phyloP scores from a whole-genome alignment of 352 stramenopile species.

The Phytopythium delawarense region DNA sequence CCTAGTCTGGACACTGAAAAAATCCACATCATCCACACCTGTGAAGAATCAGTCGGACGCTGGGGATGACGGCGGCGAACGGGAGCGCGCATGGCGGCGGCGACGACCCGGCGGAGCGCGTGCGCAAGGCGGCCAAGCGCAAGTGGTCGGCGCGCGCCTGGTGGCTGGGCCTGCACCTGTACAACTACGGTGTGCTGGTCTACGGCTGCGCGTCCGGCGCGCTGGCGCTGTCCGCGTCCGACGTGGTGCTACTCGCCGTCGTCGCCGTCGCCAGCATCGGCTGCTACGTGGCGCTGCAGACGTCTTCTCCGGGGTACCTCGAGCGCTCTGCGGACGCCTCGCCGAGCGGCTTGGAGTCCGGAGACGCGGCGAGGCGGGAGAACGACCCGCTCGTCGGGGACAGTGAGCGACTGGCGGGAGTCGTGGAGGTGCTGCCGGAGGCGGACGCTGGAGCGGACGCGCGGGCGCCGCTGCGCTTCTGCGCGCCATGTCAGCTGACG shows the following conservation, averaged over 20 bases:
- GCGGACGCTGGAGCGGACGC: constrained; percentile 24
- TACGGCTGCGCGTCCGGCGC: constrained; percentile 30
- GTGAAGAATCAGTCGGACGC: no score
- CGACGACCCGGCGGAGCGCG: constrained; percentile 17
- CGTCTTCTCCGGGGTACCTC: constrained; percentile 57
- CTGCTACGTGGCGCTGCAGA: constrained; percentile 56
- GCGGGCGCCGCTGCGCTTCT: constrained; percentile 37
- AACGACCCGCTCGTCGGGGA: constrained; percentile 6
- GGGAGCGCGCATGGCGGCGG: neutral
- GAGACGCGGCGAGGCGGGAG: constrained; percentile 5
- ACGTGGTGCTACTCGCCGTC: constrained; percentile 34
- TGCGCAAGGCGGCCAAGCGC: constrained; percentile 30
- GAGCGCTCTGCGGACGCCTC: neutral
- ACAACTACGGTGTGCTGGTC: constrained; percentile 45
- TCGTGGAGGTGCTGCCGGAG: neutral
- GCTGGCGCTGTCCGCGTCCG: constrained; percentile 23
- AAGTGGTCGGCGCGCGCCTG: constrained; percentile 66
- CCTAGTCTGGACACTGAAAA: no score
- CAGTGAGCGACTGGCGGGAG: neutral
- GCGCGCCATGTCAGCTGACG: constrained; percentile 49
- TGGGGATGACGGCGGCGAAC: neutral
- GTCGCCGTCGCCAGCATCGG: constrained; percentile 34
- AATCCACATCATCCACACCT: neutral
- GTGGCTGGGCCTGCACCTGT: constrained; percentile 65
- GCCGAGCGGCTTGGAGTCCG: constrained; percentile 17